These are phyloP conservation scores for Globisporangium middletonii DNA, from an alignment of 352 stramenopile genomes.

Conservation along the genomic window DNA sequence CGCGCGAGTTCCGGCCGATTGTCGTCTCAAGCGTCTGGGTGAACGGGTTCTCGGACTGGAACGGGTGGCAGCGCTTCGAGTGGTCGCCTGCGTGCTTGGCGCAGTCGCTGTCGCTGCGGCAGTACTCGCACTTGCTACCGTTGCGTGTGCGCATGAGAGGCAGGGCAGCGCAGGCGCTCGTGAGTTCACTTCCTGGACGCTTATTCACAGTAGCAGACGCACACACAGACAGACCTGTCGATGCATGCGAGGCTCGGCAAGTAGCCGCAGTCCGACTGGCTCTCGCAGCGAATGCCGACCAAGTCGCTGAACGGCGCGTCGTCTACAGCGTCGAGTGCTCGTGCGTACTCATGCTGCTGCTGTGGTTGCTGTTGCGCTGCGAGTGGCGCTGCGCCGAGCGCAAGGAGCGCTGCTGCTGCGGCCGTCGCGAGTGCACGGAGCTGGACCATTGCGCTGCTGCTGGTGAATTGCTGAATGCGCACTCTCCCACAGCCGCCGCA, in stretches of 20 bases:
- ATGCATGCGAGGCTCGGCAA: constrained; percentile 68
- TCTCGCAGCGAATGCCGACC: constrained; percentile 38
- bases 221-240: constrained; percentile 26
- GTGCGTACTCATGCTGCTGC: neutral
- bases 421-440: neutral
- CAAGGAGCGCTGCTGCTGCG: neutral
- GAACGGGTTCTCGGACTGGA: constrained; percentile 21
- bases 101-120: constrained; percentile 52
- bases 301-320: constrained; percentile 24
- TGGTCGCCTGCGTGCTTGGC: constrained; percentile 29
- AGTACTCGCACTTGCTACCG: constrained; percentile 66
- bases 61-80: constrained; percentile 56
- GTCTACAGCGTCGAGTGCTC: neutral
- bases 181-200: too few relatives aligned
- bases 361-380: neutral
- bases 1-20: constrained; percentile 23
- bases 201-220: neutral
- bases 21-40: constrained; percentile 33
- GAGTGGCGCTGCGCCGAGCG: neutral
- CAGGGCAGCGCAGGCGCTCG: neutral
- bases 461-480: neutral
- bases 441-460: neutral
- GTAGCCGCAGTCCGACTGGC: constrained; percentile 63
- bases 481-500: too few relatives aligned
- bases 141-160: neutral